phyloP scores from a whole-genome alignment of 148 eudicot genomes.

The Pouteria glomerata region DNA sequence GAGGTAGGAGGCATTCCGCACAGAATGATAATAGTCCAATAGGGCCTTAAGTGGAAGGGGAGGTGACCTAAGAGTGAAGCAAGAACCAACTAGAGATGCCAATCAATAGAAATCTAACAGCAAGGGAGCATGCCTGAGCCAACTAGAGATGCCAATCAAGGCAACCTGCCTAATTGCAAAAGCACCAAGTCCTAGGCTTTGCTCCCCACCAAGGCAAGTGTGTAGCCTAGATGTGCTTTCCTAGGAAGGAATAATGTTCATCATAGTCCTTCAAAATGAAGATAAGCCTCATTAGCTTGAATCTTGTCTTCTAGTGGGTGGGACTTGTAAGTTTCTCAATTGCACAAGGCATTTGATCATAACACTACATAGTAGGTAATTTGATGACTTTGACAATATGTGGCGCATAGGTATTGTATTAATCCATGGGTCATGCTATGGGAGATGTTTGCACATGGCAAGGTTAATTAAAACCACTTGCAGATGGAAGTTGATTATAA shows the following conservation, averaged over 20 bases:
- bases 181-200: neutral
- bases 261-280: neutral
- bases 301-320: neutral
- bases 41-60: too few species aligned
- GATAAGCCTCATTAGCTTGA: neutral
- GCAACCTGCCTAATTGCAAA: neutral
- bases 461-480: neutral
- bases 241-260: neutral
- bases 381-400: neutral
- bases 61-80: too few species aligned
- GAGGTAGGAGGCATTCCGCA: too few species aligned
- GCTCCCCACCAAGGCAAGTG: neutral
- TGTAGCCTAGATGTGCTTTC: neutral
- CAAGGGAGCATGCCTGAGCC: neutral
- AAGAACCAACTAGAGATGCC: neutral
- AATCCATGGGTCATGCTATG: neutral
- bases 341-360: neutral
- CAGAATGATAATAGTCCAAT: too few species aligned
- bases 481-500: neutral
- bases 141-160: neutral
- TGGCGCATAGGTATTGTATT: neutral
- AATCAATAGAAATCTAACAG: neutral
- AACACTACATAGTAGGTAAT: neutral
- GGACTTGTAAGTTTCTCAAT: neutral
- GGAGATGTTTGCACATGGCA: neutral